A percentile compares a stretch with the other conserved stretches of the same genome.
These are phyloP conservation scores for Podospora conica DNA, from an alignment of 495 filamentous ascomycete genomes.

Conservation along the genomic window DNA sequence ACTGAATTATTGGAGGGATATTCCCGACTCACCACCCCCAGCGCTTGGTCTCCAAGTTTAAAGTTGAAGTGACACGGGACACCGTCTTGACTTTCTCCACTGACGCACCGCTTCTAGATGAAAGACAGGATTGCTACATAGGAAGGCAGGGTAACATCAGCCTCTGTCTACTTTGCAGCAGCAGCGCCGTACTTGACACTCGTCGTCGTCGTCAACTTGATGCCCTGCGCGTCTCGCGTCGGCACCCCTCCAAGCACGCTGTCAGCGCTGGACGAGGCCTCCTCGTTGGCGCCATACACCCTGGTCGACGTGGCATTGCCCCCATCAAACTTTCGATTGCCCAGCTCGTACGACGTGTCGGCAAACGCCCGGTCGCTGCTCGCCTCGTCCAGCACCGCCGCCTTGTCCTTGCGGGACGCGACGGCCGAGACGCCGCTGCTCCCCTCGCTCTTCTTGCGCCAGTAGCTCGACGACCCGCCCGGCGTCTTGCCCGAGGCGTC, in stretches of 20 bases:
- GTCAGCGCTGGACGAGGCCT: slow-evolving; percentile 5
- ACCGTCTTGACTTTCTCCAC: too few relatives aligned
- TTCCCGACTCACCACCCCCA: too few relatives aligned
- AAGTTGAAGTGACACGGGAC: too few relatives aligned
- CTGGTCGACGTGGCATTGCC: background rate
- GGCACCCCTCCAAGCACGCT: background rate
- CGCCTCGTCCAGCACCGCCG: slow-evolving; percentile 1
- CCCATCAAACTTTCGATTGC: background rate
- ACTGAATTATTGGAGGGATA: too few relatives aligned
- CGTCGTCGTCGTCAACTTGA: background rate
- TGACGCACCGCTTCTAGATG: too few relatives aligned
- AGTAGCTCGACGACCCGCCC: background rate
- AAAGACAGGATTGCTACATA: too few relatives aligned
- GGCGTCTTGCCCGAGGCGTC: background rate
- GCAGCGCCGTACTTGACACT: background rate
- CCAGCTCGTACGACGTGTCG: slow-evolving; percentile 3
- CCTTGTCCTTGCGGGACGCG: background rate
- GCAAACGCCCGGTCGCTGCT: slow-evolving; percentile 10
- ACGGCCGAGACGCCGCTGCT: background rate
- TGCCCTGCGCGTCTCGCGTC: background rate
- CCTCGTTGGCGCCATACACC: background rate
- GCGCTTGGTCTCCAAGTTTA: too few relatives aligned
- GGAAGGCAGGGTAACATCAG: too few relatives aligned
- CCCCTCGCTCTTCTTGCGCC: background rate
- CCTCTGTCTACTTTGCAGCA: background rate